Base-by-base conservation (phyloP, 768 basidiomycete species). In the Psilocybe cyanescens region DNA sequence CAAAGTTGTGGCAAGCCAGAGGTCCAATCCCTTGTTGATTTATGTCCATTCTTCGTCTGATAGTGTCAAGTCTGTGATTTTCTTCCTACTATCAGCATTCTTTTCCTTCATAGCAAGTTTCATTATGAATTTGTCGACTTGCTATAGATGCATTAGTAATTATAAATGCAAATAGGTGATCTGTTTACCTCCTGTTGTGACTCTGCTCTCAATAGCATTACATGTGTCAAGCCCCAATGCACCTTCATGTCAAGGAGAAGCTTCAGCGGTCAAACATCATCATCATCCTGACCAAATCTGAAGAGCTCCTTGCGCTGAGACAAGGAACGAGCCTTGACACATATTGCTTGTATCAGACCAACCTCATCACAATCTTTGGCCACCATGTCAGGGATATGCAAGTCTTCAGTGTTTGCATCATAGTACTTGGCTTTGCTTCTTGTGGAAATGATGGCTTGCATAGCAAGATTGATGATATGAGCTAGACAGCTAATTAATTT, bases 401-500 rank as follows among this genome's bases (percentile, higher is more conserved):
- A 53, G 11, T 31, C 12, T 0, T 66, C 62, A 2, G 57, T 35
- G 30, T 67, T 49, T 0, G 74, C 65, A 52, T 69, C 55, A 57
- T 65, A 75, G 52, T 69, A 67, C 54, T 70, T 69, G 1, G 70
- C 45, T 29, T 68, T 70, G 60, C 71, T 74, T 16, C 65, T 51
- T 4, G 68, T 69, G 4, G 59, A 63, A 28, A 78, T 72, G 8
- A 76, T 57, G 0, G 68, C 70, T 61, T 76, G 76, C 4, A 71
- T 76, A 14, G 71, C 69, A n/a, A 76, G 67, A 48, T 77, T 76
- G 45, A 76, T 67, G 19, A 77, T 70, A 55, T 78, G 76, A 1
- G 75, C 75, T 24, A 71, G 60, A 56, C 68, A 78, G 12, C 76
- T 77, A 35, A 17, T 7, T 11, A 6, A 24, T 49, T 12, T 33